Evolutionary conservation across 2,329 filamentous ascomycete genomes (phyloP), one percentile per base, ranked within the genome.

Genomic region (Microsporum ferrugineum): DNA sequence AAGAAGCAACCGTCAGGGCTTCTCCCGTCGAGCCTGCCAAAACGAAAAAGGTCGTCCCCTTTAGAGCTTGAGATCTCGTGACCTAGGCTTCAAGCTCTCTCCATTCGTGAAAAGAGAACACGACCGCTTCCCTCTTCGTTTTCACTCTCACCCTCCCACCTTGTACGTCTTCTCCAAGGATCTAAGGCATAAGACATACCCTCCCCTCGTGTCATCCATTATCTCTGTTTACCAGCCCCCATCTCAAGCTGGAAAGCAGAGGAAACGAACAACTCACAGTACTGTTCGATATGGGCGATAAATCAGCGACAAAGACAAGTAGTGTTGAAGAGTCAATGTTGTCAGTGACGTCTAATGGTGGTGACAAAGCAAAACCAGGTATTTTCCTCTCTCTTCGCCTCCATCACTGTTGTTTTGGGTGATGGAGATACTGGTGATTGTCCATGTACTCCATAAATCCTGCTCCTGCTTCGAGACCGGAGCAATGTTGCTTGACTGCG

Each of bases 351-450:
- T 55, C 33, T 7, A 55, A 55, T n/a, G 10, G 8, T 34, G 33
- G 17, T 55, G 51, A 34, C 51, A 55, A 55, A 33, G 51, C 51
- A 55, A 55, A 55, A 55, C 14, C 29, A 55, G 51, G 51, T 55
- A 55, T 55, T 55, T 55, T 3, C 33, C 31, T 31, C 51, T 55
- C 51, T 36, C 51, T n/a, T 55, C 36, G 23, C 51, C 51, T 55
- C 33, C 14, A 27, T 55, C 51, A 55, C 29, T 36, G 8, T 55
- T 17, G n/a, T 55, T 36, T 55, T 55, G 51, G 45, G 51, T 36
- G 31, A 36, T 55, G 51, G 31, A 31, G 45, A 51, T 33, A 27
- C 51, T 34, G 51, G 51, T 31, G 51, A 55, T 34, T 33, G 31
- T 17, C 51, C 33, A 55, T n/a, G 51, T 34, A 36, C 29, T 34